Evolutionary conservation across 768 basidiomycete genomes (phyloP), one percentile per base, ranked within the genome.

Genomic region (Amanita rubescens): DNA sequence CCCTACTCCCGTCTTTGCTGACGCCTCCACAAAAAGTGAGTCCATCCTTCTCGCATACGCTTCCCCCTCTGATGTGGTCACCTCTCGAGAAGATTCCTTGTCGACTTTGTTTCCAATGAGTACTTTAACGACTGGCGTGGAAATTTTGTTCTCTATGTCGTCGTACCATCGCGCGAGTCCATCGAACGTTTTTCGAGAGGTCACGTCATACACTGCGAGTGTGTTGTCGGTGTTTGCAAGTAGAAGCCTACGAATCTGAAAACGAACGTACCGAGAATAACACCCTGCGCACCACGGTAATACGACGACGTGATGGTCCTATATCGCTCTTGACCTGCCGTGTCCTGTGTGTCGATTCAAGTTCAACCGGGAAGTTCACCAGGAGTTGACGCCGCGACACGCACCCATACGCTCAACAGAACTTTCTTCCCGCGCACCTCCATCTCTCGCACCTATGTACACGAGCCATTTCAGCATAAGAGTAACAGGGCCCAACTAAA

Each of bases 291-390:
- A 1, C 88, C 89, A 25, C 96, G 80, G 63, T 98, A 99, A 62
- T 98, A 99, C 8, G 89, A 91, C 2, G 87, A 87, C 4, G 96
- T 98, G 60, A 99, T 87, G 3, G 94, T 96, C 43, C 93, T 78
- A 65, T 97, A 99, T 4, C 95, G 84, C 69, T 99, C 96, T 67
- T 98, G 95, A 0, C 96, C 95, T 48, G 94, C 92, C 0, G 93
- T 95, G 61, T 96, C 92, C 92, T 94, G 60, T 33, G 9, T n/a
- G 12, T 5, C 14, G 5, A 9, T 30, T 32, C 3, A 14, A 33
- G 32, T 33, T 33, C n/a, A n/a, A n/a, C n/a, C n/a, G n/a, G n/a
- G n/a, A n/a, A n/a, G n/a, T n/a, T n/a, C n/a, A n/a, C n/a, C n/a
- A n/a, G n/a, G n/a, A n/a, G n/a, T n/a, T n/a, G n/a, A n/a, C n/a